Base-by-base conservation (phyloP, 768 basidiomycete genomes). In the Exidia glandulosa region DNA sequence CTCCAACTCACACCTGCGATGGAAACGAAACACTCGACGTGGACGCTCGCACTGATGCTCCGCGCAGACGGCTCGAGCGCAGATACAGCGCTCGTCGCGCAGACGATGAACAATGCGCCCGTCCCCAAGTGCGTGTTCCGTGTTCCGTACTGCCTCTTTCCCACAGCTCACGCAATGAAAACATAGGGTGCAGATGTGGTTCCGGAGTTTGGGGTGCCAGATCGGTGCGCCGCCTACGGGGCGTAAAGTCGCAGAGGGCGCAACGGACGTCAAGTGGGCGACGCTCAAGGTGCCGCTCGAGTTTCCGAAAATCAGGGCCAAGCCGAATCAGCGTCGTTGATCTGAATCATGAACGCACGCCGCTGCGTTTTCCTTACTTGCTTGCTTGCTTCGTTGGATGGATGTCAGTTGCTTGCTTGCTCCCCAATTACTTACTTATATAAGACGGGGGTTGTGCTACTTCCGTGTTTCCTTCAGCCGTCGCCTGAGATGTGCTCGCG, bases 1-100 rank as follows among this genome's bases (percentile, higher is more conserved):
- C 72, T 72, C 0, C 76, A 78, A 59, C 69, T 79, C 25, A 96
- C 94, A 2, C 77, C 85, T 5, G 78, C 83, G 59, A 87, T 79
- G 33, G 81, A 88, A 68, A 85, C 86, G 2, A 82, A 80, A 65
- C 75, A 95, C 2, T 72, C 93, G 60, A 82, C 88, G 1, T 82
- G 91, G 66, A 79, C 94, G 68, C 87, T 95, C 62, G 86, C 88
- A 1, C 74, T 95, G 0, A 90, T 86, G 66, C 80, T 96, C 31
- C 83, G 80, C 56, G 69, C 93, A 6, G 93, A 96, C 63, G 81
- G 84, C 58, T 95, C 82, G 66, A 82, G 84, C 0, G 81, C 85
- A 0, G 86, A 96, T 63, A 78, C 85, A 0, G 74, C 78, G 2
- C 67, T 79, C 31, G 73, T 96, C 33, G 88, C 92, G 2, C 74